Conservation (phyloP, 2,329 filamentous ascomycete species). For the Colletotrichum sojae region DNA sequence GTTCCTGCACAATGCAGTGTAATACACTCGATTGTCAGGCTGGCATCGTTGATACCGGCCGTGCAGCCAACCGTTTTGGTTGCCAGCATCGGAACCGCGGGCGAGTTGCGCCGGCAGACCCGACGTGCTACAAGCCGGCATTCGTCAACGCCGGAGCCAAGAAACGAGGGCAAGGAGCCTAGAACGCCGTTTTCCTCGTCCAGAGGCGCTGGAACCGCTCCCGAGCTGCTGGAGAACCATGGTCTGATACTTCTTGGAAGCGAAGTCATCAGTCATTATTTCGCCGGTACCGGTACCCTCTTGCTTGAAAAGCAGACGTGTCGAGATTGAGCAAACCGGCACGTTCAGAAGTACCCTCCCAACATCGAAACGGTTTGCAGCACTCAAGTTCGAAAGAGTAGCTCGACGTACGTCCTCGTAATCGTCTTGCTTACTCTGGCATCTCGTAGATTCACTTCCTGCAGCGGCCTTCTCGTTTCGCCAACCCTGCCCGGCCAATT, state of each 20-base stretch:
- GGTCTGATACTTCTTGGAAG: constrained; percentile 21
- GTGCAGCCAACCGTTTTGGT: constrained; percentile 27
- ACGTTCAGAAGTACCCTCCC: not conserved
- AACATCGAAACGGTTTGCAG: not conserved
- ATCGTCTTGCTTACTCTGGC: constrained; percentile 15
- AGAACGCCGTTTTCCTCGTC: constrained; percentile 32
- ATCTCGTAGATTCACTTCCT: constrained; percentile 22
- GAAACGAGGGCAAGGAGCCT: constrained; percentile 31
- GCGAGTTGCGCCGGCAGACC: constrained; percentile 40
- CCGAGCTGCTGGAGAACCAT: constrained; percentile 27
- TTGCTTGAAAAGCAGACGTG: not conserved
- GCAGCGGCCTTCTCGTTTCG: constrained; percentile 16
- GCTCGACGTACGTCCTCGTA: constrained; percentile 5
- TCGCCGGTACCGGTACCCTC: not conserved
- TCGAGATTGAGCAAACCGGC: not conserved
- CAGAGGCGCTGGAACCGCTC: constrained; percentile 33
- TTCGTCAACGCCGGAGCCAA: constrained; percentile 33
- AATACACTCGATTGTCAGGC: constrained; percentile 28
- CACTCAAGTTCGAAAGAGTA: not conserved
- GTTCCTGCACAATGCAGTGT: constrained; percentile 40
- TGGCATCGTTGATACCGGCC: constrained; percentile 27
- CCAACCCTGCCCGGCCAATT: constrained; percentile 15
- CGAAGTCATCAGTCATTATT: not conserved
- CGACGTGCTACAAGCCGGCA: constrained; percentile 37
- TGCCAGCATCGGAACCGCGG: constrained; percentile 39